Conservation (phyloP, 2,329 filamentous ascomycete genomes). For the Beauveria scarabaeidicola region DNA sequence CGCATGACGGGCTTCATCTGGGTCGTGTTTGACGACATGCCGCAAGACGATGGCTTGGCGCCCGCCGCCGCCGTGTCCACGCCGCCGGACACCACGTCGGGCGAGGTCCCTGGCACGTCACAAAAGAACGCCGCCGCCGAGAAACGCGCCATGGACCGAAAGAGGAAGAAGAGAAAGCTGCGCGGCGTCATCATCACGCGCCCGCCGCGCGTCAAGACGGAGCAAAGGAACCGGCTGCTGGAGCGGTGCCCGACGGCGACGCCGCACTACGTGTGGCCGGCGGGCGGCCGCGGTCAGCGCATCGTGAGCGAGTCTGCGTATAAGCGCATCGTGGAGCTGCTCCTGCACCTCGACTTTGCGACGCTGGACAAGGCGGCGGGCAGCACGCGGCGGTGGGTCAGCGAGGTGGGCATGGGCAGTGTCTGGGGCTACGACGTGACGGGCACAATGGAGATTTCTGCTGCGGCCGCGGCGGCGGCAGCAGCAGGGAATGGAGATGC, state of each 20-base stretch:
- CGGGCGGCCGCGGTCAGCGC: conserved; percentile 51
- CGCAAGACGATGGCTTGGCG: conserved; percentile 14
- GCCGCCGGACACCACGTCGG: conserved; percentile 26
- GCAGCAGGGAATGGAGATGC: conserved; percentile 11
- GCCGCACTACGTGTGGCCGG: conserved; percentile 58
- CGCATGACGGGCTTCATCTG: conserved; percentile 90
- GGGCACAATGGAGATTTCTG: conserved; percentile 31
- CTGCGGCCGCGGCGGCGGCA: conserved; percentile 10
- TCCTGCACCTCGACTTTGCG: conserved; percentile 67
- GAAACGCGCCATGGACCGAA: conserved; percentile 20
- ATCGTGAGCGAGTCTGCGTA: conserved; percentile 58
- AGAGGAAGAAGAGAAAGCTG: conserved; percentile 32
- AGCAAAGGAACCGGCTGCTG: conserved; percentile 40
- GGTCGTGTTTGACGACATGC: conserved; percentile 65
- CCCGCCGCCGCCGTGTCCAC: conserved; percentile 17
- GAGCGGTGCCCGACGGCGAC: conserved; percentile 41
- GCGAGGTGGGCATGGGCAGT: conserved; percentile 50
- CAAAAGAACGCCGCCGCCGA: conserved; percentile 5
- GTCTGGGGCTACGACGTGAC: conserved; percentile 44
- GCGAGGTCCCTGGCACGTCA: conserved; percentile 19
- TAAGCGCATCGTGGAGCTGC: conserved; percentile 57
- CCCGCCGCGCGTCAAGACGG: conserved; percentile 56
- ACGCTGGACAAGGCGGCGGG: conserved; percentile 51
- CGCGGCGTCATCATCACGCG: conserved; percentile 54
- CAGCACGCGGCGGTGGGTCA: conserved; percentile 63